These are phyloP conservation scores for Alternaria rosae DNA, from an alignment of 2,329 filamentous ascomycete genomes.

Conservation along the genomic window DNA sequence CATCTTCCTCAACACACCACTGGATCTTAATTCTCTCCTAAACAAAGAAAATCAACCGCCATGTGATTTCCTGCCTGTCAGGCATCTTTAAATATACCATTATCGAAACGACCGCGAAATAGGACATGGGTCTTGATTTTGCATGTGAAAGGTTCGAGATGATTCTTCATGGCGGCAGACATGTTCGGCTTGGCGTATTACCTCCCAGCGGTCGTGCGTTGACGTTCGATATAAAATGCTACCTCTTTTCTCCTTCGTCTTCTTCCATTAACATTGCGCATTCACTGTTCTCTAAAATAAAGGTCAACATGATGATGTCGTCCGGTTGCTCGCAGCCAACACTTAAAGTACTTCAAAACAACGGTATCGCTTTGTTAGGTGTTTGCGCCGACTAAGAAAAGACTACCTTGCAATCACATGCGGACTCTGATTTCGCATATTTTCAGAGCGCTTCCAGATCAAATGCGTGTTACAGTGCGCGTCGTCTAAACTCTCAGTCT, in stretches of 20 bases:
- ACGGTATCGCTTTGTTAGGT: too few relatives aligned
- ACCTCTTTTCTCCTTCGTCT: background rate
- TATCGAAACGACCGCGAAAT: too few relatives aligned
- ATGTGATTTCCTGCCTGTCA: background rate
- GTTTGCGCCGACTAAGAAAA: too few relatives aligned
- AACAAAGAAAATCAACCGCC: too few relatives aligned
- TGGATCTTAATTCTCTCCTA: background rate
- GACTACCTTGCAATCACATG: background rate
- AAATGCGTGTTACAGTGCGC: too few relatives aligned
- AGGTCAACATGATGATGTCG: background rate
- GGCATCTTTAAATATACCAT: too few relatives aligned
- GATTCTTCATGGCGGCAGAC: background rate
- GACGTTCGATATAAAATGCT: background rate
- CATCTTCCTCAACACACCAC: rapidly evolving
- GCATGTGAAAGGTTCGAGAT: too few relatives aligned
- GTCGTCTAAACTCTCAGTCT: background rate
- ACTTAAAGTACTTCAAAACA: too few relatives aligned
- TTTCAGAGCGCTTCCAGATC: too few relatives aligned
- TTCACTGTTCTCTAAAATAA: background rate
- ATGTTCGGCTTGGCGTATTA: background rate
- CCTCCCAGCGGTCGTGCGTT: background rate
- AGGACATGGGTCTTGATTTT: too few relatives aligned
- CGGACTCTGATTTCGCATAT: background rate
- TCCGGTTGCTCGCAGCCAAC: too few relatives aligned
- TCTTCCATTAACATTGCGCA: background rate